These are phyloP conservation scores for Silene latifolia DNA, from an alignment of 148 eudicot genomes.

Conservation along the genomic window DNA sequence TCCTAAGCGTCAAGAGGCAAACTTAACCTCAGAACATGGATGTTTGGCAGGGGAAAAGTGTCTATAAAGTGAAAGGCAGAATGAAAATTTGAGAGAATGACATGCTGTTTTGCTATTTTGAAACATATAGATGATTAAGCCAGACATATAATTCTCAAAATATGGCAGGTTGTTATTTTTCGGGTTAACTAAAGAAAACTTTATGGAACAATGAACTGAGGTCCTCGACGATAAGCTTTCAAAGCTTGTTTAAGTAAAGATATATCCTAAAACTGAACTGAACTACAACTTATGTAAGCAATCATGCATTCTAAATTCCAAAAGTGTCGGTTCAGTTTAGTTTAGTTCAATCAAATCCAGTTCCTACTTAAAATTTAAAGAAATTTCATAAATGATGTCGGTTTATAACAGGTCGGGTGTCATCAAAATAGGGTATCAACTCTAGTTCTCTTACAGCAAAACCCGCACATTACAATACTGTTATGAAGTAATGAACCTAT, in stretches of 20 bases:
- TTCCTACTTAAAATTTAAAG: background rate
- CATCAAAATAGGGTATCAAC: background rate
- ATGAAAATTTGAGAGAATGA: background rate
- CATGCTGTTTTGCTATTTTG: background rate
- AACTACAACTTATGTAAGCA: background rate
- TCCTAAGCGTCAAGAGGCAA: constrained; percentile 45
- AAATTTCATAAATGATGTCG: too few species aligned
- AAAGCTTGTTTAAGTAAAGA: background rate
- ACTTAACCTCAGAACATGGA: background rate
- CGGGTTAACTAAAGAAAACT: too few species aligned
- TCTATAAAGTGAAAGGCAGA: background rate
- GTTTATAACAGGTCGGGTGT: background rate
- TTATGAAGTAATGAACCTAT: too few species aligned
- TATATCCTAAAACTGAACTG: background rate
- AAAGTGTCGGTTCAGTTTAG: background rate
- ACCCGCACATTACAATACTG: too few species aligned
- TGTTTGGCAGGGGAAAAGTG: background rate
- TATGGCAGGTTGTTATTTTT: background rate
- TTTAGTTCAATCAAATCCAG: background rate
- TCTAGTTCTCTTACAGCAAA: background rate
- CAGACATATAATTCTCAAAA: background rate
- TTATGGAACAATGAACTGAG: background rate
- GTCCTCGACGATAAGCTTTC: background rate
- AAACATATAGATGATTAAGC: background rate
- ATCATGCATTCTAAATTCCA: background rate